Conservation (phyloP, 192 early-diverging fungal genomes). For the Mortierella claussenii region DNA sequence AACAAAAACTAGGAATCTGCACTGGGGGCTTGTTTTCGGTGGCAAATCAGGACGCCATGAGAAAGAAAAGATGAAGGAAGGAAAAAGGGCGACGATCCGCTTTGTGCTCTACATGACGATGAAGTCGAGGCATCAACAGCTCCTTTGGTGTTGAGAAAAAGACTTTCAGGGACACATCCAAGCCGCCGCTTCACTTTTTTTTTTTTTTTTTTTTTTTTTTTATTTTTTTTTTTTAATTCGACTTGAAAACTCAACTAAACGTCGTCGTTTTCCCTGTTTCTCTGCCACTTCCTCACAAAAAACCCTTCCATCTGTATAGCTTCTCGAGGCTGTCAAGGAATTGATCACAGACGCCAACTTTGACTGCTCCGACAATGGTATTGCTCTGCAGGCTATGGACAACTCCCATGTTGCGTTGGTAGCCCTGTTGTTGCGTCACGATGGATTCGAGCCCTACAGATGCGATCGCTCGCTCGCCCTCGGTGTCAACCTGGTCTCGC, state of each 20-base stretch:
- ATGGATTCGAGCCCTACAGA: slow-evolving; percentile 87
- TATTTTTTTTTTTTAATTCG: neutral
- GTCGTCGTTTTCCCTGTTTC: neutral
- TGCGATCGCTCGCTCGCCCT: slow-evolving; percentile 93
- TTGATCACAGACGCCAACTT: slow-evolving; percentile 97
- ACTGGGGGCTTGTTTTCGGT: neutral
- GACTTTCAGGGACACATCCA: too few relatives aligned
- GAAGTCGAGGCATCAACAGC: too few relatives aligned
- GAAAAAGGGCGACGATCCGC: too few relatives aligned
- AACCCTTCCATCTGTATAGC: neutral
- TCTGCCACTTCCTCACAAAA: neutral
- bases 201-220: neutral
- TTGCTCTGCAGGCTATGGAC: slow-evolving; percentile 98
- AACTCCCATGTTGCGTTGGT: slow-evolving; percentile 97
- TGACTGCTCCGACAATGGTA: slow-evolving; percentile 95
- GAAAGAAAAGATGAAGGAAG: too few relatives aligned
- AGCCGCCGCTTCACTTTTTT: neutral
- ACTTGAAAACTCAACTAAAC: neutral
- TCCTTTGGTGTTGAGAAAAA: too few relatives aligned
- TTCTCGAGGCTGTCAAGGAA: slow-evolving; percentile 98
- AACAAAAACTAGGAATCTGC: too few relatives aligned
- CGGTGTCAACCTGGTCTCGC: slow-evolving; percentile 86
- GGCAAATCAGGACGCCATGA: too few relatives aligned
- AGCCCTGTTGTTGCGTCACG: slow-evolving; percentile 80
- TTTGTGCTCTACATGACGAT: too few relatives aligned